phyloP scores from a whole-genome alignment of 176 grass and related monocot species.

The Luzula sylvatica region DNA sequence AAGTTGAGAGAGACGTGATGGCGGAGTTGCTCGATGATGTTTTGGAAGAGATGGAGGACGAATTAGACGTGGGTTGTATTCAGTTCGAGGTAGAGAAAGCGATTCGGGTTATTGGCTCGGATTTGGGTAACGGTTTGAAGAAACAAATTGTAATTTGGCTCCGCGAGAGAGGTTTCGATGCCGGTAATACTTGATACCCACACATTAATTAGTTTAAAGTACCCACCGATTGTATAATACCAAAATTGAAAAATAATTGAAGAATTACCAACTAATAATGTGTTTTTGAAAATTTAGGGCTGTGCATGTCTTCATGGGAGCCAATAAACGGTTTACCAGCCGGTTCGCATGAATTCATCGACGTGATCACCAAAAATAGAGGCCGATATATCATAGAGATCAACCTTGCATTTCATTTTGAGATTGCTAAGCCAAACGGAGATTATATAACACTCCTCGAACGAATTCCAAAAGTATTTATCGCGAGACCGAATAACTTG shows the following conservation, averaged over 20 bases:
- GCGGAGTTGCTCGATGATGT: constrained; percentile 12
- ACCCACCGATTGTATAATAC: background rate
- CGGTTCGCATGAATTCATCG: constrained; percentile 50
- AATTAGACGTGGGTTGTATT: constrained; percentile 28
- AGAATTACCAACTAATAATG: no score
- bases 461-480: constrained; percentile 34
- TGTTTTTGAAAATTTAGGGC: constrained; percentile 41
- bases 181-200: constrained; percentile 23
- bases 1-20: background rate
- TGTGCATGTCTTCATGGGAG: constrained; percentile 65
- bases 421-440: constrained; percentile 55
- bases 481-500: constrained; percentile 28
- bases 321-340: constrained; percentile 19
- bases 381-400: constrained; percentile 64
- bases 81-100: constrained; percentile 42
- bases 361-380: constrained; percentile 13
- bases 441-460: constrained; percentile 35
- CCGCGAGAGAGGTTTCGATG: constrained; percentile 37
- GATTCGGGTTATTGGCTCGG: constrained; percentile 12
- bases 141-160: constrained; percentile 37
- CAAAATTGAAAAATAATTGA: no score
- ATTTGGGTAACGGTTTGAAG: constrained; percentile 5
- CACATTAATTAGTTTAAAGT: background rate
- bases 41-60: constrained; percentile 31
- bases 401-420: constrained; percentile 45